Conservation (phyloP, 176 grass and related monocot genomes). For the Aegilops sharonensis region DNA sequence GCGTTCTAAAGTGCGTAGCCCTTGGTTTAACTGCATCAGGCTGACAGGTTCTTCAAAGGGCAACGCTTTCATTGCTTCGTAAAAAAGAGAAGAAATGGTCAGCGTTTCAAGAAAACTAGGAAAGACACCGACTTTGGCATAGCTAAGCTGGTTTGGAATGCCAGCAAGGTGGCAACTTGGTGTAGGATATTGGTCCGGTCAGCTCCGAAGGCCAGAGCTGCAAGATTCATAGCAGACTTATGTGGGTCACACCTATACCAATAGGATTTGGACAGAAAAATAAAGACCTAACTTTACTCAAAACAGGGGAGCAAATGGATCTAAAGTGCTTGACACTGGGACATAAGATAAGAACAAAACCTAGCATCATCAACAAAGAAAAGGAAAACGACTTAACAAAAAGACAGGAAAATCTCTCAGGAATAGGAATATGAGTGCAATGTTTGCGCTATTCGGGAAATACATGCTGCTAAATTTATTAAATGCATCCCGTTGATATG, state of each 20-base stretch:
- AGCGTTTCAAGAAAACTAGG: too few relatives aligned
- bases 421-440: not conserved
- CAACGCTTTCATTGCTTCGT: not conserved
- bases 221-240: conserved; percentile 21
- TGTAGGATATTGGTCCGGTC: not conserved
- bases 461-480: not conserved
- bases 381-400: not conserved
- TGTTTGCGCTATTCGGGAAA: not conserved
- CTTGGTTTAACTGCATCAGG: not conserved
- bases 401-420: not conserved
- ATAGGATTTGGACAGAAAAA: not conserved
- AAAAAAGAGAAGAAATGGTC: not conserved
- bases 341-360: conserved; percentile 21
- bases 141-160: conserved; percentile 18
- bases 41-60: not conserved
- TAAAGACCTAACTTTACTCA: not conserved
- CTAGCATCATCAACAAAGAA: not conserved
- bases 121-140: not conserved
- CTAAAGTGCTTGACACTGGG: not conserved
- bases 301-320: not conserved
- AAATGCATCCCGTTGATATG: not conserved
- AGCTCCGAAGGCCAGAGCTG: not conserved
- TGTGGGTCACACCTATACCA: not conserved
- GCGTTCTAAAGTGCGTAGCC: not conserved
- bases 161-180: conserved; percentile 31